These are phyloP conservation scores for Kwoniella pini DNA, from an alignment of 768 basidiomycete genomes.

Conservation along the genomic window DNA sequence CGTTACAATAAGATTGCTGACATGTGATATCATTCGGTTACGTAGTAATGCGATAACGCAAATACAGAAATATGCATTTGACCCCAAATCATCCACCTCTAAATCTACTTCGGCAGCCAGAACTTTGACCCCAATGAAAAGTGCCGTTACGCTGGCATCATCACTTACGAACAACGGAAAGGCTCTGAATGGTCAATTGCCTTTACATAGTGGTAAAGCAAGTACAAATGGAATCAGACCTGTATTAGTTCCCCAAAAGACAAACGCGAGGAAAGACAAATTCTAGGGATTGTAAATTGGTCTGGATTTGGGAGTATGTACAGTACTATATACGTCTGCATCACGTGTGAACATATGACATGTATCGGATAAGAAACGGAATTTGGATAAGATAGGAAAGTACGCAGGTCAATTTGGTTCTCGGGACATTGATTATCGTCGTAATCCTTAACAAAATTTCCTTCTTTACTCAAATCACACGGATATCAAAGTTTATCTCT, in stretches of 20 bases:
- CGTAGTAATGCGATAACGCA: background rate
- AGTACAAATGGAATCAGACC: slow-evolving; percentile 6
- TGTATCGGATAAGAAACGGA: too few relatives aligned
- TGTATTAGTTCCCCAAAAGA: background rate
- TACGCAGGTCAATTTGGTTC: too few relatives aligned
- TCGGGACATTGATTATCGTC: too few relatives aligned
- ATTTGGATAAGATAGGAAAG: too few relatives aligned
- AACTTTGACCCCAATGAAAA: slow-evolving; percentile 1
- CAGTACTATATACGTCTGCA: too few relatives aligned
- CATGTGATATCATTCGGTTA: background rate
- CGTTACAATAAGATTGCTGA: background rate
- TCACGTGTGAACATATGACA: too few relatives aligned
- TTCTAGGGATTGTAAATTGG: background rate
- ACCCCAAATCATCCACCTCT: slow-evolving; percentile 2
- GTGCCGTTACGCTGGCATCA: slow-evolving; percentile 9
- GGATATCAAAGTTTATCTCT: too few relatives aligned
- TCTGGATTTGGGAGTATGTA: slow-evolving; percentile 3
- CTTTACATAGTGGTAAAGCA: background rate
- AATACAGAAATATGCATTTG: slow-evolving; percentile 12
- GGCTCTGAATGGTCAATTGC: slow-evolving; percentile 4
- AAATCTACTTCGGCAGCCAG: background rate
- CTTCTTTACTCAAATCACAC: too few relatives aligned
- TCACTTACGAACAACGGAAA: background rate
- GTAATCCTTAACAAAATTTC: too few relatives aligned
- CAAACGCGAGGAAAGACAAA: slow-evolving; percentile 6